Evolutionary conservation across 768 basidiomycete species (phyloP).

Genomic region (Dacryopinax primogenitus): DNA sequence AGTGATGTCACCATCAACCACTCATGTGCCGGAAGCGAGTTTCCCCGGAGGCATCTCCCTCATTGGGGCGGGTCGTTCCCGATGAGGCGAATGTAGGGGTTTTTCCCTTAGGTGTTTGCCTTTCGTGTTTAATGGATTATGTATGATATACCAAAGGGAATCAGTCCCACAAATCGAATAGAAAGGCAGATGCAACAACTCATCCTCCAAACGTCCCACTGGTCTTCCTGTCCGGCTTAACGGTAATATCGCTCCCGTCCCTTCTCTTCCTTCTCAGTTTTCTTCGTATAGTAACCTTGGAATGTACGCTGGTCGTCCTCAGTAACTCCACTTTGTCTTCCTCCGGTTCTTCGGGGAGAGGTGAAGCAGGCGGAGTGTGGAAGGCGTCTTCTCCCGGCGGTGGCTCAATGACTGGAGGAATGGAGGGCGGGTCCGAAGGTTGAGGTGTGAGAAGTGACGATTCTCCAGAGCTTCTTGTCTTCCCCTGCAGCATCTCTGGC

Average conservation of each 20-base stretch:
- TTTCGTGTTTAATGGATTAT: too few species aligned
- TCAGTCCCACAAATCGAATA: background rate
- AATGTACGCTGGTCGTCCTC: background rate
- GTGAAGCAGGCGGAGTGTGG: background rate
- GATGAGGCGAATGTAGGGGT: too few species aligned
- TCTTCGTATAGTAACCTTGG: background rate
- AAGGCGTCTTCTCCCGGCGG: background rate
- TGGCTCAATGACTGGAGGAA: background rate
- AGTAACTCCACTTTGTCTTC: background rate
- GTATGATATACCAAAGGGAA: background rate
- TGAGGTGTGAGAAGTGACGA: background rate
- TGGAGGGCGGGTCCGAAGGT: background rate
- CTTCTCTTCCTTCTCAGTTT: conserved; percentile 1
- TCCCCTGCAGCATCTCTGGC: background rate
- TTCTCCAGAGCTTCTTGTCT: background rate
- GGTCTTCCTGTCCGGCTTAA: background rate
- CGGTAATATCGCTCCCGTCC: conserved; percentile 4
- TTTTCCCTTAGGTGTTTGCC: too few species aligned
- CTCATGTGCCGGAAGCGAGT: too few species aligned
- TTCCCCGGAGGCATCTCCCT: too few species aligned
- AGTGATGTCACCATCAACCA: too few species aligned
- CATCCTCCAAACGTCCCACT: background rate
- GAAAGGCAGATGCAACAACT: too few species aligned
- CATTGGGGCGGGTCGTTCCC: too few species aligned
- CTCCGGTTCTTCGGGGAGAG: background rate